Percentiles rank a stretch among this genome's conserved stretches.
Evolutionary conservation across 805 yeast species (phyloP).

Genomic region (Huiozyma naganishii): DNA sequence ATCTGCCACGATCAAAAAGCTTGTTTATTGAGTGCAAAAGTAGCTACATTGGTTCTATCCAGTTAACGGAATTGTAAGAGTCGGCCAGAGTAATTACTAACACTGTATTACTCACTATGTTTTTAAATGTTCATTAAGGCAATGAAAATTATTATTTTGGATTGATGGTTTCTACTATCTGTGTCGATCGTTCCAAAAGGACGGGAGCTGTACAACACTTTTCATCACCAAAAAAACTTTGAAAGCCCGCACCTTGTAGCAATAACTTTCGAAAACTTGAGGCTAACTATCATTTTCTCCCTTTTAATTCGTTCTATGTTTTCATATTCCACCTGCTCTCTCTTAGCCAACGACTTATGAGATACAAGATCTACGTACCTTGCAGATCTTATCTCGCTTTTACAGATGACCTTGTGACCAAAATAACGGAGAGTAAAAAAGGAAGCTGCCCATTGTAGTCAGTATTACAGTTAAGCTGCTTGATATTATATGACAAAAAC

Average conservation of each 20-base stretch:
- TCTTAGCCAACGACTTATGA: conserved; percentile 13
- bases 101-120: no score
- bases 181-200: no score
- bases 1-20: no score
- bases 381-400: conserved; percentile 37
- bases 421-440: conserved; percentile 42
- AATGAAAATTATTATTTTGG: no score
- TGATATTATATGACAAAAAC: conserved; percentile 50
- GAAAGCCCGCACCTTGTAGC: not conserved
- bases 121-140: no score
- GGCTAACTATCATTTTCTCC: not conserved
- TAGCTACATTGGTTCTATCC: no score
- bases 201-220: no score
- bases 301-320: not conserved
- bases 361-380: conserved; percentile 41
- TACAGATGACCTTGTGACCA: conserved; percentile 47
- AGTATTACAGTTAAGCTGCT: conserved; percentile 56
- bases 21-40: no score
- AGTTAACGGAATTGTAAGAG: no score
- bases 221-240: no score
- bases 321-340: conserved; percentile 14
- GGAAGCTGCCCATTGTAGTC: conserved; percentile 60
- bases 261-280: not conserved
- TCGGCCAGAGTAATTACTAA: no score
- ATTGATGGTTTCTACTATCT: no score